Conservation (phyloP, 495 filamentous ascomycete genomes). For the Bacidia rubella region DNA sequence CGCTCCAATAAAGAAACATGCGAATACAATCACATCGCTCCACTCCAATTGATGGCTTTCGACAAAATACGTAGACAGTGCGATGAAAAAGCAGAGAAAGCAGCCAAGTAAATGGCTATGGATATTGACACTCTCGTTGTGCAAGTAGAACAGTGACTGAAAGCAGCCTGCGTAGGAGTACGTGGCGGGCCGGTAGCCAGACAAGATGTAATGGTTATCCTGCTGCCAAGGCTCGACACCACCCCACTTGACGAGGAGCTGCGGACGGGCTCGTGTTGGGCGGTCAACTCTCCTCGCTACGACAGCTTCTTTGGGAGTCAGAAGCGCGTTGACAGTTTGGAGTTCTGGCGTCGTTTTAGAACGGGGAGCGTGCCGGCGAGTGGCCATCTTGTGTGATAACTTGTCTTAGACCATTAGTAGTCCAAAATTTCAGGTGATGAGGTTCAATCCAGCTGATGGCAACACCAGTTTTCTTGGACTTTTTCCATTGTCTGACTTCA, state of each 20-base stretch:
- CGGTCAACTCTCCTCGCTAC: background rate
- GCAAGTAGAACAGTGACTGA: constrained; percentile 54
- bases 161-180: constrained; percentile 51
- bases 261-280: background rate
- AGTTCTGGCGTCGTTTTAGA: constrained; percentile 11
- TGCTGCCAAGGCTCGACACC: constrained; percentile 57
- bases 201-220: constrained; percentile 64
- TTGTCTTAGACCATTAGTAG: background rate
- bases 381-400: background rate
- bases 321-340: constrained; percentile 11
- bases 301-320: constrained; percentile 12
- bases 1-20: constrained; percentile 35
- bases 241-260: constrained; percentile 41
- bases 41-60: background rate
- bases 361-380: constrained; percentile 6
- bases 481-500: too few relatives aligned
- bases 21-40: constrained; percentile 27
- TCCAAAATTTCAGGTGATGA: background rate
- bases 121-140: constrained; percentile 95
- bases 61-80: constrained; percentile 11
- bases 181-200: constrained; percentile 58
- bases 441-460: too few relatives aligned
- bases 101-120: constrained; percentile 71
- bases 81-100: constrained; percentile 30
- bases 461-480: too few relatives aligned